Conservation (phyloP, 768 basidiomycete species). For the Psilocybe sp. region DNA sequence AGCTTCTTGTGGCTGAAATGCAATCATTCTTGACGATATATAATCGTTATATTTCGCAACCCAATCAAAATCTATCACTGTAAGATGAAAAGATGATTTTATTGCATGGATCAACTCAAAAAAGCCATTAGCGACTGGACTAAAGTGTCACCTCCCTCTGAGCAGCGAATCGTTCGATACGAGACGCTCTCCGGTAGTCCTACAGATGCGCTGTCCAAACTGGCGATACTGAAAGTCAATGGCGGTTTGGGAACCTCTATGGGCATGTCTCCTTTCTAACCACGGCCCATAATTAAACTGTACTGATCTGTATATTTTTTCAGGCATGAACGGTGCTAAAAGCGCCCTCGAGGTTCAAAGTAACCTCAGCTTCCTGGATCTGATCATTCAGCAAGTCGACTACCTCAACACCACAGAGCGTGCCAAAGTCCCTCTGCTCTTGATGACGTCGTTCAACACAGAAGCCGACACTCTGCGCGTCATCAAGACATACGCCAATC, state of each 20-base stretch:
- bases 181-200: constrained; percentile 53
- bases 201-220: constrained; percentile 61
- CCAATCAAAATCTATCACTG: not conserved
- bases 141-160: constrained; percentile 64
- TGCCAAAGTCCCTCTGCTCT: constrained; percentile 81
- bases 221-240: constrained; percentile 86
- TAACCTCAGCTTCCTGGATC: constrained; percentile 85
- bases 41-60: constrained; percentile 71
- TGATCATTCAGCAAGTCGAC: constrained; percentile 83
- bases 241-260: constrained; percentile 86
- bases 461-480: constrained; percentile 85
- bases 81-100: not conserved
- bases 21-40: constrained; percentile 81
- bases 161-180: constrained; percentile 72
- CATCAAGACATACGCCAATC: constrained; percentile 83
- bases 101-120: constrained; percentile 69
- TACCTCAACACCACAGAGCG: constrained; percentile 71
- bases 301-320: constrained; percentile 29
- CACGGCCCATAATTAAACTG: not conserved
- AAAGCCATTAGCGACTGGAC: constrained; percentile 57
- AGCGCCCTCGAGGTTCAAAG: constrained; percentile 84
- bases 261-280: constrained; percentile 38
- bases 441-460: constrained; percentile 95
- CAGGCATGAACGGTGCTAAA: constrained; percentile 74
- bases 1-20: constrained; percentile 78